A percentile compares a stretch with the other conserved stretches of the same genome.
These are phyloP conservation scores for Recurvomyces mirabilis DNA, from an alignment of 495 filamentous ascomycete genomes.

Conservation along the genomic window DNA sequence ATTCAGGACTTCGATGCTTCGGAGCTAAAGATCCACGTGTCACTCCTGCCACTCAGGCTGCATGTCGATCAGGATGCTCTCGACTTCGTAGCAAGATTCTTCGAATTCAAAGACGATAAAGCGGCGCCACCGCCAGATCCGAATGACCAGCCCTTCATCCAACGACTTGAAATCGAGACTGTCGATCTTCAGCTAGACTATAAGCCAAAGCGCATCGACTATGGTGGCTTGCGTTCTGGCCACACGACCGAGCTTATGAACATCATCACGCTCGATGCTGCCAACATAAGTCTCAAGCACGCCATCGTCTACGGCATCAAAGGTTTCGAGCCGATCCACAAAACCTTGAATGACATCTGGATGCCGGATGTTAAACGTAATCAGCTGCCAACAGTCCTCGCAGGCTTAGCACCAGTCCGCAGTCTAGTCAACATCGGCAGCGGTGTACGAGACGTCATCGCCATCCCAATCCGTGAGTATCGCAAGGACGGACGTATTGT, in stretches of 20 bases:
- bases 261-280: slow-evolving; percentile 82
- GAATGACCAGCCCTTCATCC: slow-evolving; percentile 63
- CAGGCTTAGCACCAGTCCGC: slow-evolving; percentile 80
- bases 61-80: slow-evolving; percentile 98
- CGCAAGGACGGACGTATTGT: slow-evolving; percentile 86
- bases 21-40: slow-evolving; percentile 74
- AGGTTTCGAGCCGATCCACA: slow-evolving; percentile 78
- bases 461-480: slow-evolving; percentile 86
- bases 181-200: slow-evolving; percentile 83
- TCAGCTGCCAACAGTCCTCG: slow-evolving; percentile 80
- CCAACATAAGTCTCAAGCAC: slow-evolving; percentile 76
- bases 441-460: slow-evolving; percentile 73
- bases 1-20: slow-evolving; percentile 73
- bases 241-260: slow-evolving; percentile 99
- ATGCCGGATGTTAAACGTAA: slow-evolving; percentile 85
- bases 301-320: slow-evolving; percentile 85
- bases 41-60: slow-evolving; percentile 72
- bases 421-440: slow-evolving; percentile 81
- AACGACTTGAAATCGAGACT: slow-evolving; percentile 75
- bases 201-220: slow-evolving; percentile 95
- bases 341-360: slow-evolving; percentile 91
- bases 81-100: slow-evolving; percentile 94
- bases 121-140: slow-evolving; percentile 26
- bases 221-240: slow-evolving; percentile 88
- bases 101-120: slow-evolving; percentile 86